Evolutionary conservation across 139 green algal genomes (phyloP).

Genomic region (Chlamydomonas schloesseri): DNA sequence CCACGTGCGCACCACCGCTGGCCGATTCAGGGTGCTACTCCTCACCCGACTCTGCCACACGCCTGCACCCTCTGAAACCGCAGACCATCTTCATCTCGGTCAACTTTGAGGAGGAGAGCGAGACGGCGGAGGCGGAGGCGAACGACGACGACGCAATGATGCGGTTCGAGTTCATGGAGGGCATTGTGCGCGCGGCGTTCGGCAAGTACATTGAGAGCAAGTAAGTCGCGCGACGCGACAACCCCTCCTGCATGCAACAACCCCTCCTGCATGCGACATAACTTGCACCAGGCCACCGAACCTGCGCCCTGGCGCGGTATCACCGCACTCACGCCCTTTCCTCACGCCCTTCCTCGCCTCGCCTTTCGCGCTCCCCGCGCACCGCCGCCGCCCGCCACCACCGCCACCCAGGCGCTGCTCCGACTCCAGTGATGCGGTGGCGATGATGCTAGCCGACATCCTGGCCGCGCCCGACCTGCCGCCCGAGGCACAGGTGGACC

Average conservation of each 20-base stretch:
- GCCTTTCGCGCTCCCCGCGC: no score
- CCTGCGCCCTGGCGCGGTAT: no score
- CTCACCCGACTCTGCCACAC: no score
- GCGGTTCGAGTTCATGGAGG: conserved; percentile 66
- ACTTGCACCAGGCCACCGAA: no score
- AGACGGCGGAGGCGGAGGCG: conserved; percentile 44
- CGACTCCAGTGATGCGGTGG: conserved; percentile 55
- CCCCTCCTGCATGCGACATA: background rate
- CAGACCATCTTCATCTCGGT: conserved; percentile 63
- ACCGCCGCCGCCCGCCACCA: no score
- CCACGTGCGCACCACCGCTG: no score
- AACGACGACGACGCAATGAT: conserved; percentile 69
- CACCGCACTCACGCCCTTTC: no score
- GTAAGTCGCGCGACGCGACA: conserved; percentile 46
- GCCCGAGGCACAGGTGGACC: conserved; percentile 48
- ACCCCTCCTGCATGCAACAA: no score
- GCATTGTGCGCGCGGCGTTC: conserved; percentile 56
- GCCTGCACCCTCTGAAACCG: no score
- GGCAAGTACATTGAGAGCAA: conserved; percentile 56
- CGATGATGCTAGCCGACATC: conserved; percentile 43
- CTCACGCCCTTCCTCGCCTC: no score
- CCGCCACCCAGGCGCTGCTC: no score
- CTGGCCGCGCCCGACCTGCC: conserved; percentile 21
- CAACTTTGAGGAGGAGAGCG: conserved; percentile 67
- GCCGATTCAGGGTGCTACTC: no score